Base-by-base conservation (phyloP, 257 asterid genomes). In the Plantago elongata region DNA sequence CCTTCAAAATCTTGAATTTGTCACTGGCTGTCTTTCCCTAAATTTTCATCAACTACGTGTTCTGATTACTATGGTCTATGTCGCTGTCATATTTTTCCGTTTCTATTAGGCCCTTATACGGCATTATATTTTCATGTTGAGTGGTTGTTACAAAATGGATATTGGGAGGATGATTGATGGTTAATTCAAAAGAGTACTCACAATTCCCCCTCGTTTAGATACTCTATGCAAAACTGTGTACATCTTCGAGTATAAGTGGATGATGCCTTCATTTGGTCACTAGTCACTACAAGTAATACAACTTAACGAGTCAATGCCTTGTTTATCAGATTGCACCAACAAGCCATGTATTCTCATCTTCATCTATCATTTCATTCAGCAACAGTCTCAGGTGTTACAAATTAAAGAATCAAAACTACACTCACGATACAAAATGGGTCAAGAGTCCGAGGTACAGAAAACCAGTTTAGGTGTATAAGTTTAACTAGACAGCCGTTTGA, bases 391-490 rank as follows among this genome's bases (percentile, higher is more conserved):
- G 62, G 13, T 49, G 50, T 12, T 29, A 57, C 67, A 70, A 60
- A 58, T 29, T 18, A 70, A 63, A 58, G 51, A 70, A 64, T 63
- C 50, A 52, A 52, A 64, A 43, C 61, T 56, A 44, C 45, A 61
- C 40, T 22, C 30, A 7, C 17, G 22, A 54, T 58, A 55, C 38
- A 38, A 14, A 62, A 63, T 14, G 5, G 42, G 8, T 11, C 34
- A 30, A 18, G 29, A 48, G 62, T 14, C 51, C 3, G 16, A 55
- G 59, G 57, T 46, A 48, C 18, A 43, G 40, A 38, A 9, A 59
- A 15, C 14, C 18, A 11, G 50, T 57, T 57, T 1, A 11, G 37
- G 51, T 17, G 30, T 71, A 60, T 66, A 63, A 7, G 30, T 71
- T 51, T 66, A 63, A 7, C 29, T 47, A n/a, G 6, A 13, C 47